phyloP scores from a whole-genome alignment of 2,329 filamentous ascomycete genomes.

The Stagonosporopsis chrysanthemi region DNA sequence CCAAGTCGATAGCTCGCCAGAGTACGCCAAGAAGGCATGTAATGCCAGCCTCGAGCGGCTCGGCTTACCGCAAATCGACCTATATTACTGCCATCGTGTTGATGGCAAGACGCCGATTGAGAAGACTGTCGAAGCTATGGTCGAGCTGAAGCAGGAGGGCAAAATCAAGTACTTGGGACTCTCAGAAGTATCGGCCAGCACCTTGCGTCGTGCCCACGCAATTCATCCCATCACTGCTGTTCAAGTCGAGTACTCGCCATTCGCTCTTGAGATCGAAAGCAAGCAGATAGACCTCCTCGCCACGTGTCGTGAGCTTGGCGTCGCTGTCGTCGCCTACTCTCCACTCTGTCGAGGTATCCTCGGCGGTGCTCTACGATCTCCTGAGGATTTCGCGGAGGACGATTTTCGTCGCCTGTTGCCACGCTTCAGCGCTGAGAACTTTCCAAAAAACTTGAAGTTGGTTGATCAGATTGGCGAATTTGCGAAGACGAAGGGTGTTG shows the following conservation, averaged over 20 bases:
- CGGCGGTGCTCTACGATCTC: conserved; percentile 38
- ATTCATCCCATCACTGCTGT: conserved; percentile 58
- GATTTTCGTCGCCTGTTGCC: conserved; percentile 44
- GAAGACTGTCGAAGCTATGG: conserved; percentile 60
- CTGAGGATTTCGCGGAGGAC: conserved; percentile 56
- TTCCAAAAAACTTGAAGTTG: conserved; percentile 47
- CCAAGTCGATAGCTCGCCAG: conserved; percentile 50
- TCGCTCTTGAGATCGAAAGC: conserved; percentile 57
- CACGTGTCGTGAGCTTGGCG: conserved; percentile 55
- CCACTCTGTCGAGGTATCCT: conserved; percentile 49
- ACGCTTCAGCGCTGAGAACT: conserved; percentile 53
- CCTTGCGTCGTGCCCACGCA: conserved; percentile 58
- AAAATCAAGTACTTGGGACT: conserved; percentile 60
- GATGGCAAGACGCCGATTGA: conserved; percentile 56
- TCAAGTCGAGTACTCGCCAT: conserved; percentile 62
- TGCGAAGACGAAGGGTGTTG: conserved; percentile 59
- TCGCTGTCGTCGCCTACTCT: conserved; percentile 50
- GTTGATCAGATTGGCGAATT: conserved; percentile 41
- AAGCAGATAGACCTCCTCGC: conserved; percentile 45
- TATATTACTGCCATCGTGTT: conserved; percentile 56
- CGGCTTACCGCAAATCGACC: conserved; percentile 54
- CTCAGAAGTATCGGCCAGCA: conserved; percentile 54
- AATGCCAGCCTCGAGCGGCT: conserved; percentile 52
- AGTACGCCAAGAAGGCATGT: conserved; percentile 52
- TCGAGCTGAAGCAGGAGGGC: conserved; percentile 63